Evolutionary conservation across 495 filamentous ascomycete species (phyloP).

Genomic region (Tuber umbilicatum): DNA sequence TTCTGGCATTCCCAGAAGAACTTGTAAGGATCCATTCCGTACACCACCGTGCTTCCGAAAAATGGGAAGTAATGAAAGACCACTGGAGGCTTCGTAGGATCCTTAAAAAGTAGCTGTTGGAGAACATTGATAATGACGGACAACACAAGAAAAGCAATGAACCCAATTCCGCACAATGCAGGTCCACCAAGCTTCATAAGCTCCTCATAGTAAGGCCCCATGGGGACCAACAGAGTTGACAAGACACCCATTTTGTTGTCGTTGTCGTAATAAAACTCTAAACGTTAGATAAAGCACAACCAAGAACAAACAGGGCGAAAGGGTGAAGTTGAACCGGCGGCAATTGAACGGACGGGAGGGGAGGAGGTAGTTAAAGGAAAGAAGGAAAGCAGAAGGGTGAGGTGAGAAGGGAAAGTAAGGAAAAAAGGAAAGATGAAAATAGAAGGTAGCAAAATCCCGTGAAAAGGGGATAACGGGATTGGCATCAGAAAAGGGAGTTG

Average conservation of each 20-base stretch:
- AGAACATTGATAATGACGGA: slow-evolving; percentile 60
- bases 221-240: slow-evolving; percentile 25
- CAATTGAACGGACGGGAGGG: not conserved
- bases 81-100: slow-evolving; percentile 66
- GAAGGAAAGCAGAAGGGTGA: not conserved
- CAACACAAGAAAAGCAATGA: slow-evolving; percentile 48
- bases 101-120: slow-evolving; percentile 61
- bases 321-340: not conserved
- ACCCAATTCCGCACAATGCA: slow-evolving; percentile 41
- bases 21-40: slow-evolving; percentile 75
- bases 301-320: not conserved
- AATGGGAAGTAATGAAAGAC: slow-evolving; percentile 81
- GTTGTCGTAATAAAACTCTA: not conserved
- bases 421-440: slow-evolving; percentile 18
- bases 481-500: not conserved
- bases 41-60: slow-evolving; percentile 68
- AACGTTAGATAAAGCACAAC: not conserved
- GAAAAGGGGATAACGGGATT: slow-evolving; percentile 16
- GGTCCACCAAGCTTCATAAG: slow-evolving; percentile 45
- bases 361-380: not conserved
- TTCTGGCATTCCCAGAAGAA: slow-evolving; percentile 65
- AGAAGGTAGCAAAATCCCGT: slow-evolving; percentile 9
- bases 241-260: slow-evolving; percentile 31
- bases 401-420: not conserved
- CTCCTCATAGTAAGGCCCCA: slow-evolving; percentile 38